A percentile compares a stretch with the other conserved stretches of the same genome.
phyloP scores from a whole-genome alignment of 306 rosid species.

The Lablab purpureus region DNA sequence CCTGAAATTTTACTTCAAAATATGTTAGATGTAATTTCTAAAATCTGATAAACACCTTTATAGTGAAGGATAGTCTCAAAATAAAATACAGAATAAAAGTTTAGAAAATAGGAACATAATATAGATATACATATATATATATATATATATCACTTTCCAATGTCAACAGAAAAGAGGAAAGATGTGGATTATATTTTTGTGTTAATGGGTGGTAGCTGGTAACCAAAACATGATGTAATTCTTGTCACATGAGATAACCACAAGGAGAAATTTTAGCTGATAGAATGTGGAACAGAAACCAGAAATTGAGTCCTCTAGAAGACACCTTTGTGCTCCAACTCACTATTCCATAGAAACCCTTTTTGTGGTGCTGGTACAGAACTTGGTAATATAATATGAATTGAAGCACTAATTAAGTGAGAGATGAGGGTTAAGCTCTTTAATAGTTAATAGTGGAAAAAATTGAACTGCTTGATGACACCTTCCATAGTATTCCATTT shows the following conservation, averaged over 20 bases:
- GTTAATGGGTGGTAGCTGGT: slow-evolving; percentile 14
- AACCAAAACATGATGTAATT: neutral
- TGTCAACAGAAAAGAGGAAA: neutral
- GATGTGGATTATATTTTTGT: neutral
- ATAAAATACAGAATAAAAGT: neutral
- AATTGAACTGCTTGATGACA: slow-evolving; percentile 36
- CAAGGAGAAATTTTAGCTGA: neutral
- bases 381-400: slow-evolving; percentile 7
- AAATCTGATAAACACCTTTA: neutral
- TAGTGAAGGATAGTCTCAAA: neutral
- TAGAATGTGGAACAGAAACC: neutral
- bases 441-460: slow-evolving; percentile 12
- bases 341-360: slow-evolving; percentile 47
- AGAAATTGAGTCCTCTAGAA: slow-evolving; percentile 36
- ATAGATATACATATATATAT: no score
- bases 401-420: slow-evolving; percentile 47
- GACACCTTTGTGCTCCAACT: slow-evolving; percentile 60
- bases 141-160: no score
- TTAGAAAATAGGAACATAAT: no score
- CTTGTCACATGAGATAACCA: neutral
- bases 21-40: no score
- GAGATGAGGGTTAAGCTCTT: neutral
- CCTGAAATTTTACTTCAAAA: no score
- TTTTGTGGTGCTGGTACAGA: neutral
- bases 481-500: slow-evolving; percentile 34